Base-by-base conservation (phyloP, 2,329 filamentous ascomycete genomes). In the Cladosporium sp. region DNA sequence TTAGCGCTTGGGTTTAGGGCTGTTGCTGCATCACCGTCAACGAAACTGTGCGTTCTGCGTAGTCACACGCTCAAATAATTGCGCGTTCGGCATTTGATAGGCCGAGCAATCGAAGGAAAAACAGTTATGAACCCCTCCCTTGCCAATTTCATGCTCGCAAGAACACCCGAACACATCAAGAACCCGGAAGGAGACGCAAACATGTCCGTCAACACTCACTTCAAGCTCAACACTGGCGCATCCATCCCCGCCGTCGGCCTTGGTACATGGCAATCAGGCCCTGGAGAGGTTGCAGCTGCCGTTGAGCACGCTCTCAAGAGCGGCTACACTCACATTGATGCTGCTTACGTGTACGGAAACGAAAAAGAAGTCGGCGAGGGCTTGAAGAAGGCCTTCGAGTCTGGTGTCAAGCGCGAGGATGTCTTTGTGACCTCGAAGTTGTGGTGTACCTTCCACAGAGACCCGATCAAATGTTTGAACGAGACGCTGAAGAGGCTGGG, bases 401-500 rank as follows among this genome's bases (percentile, higher is more conserved):
- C 65, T 2, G 62, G 64, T 6, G 54, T 66, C 19, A 49, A 59
- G 19, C 56, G 65, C 32, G 56, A 61, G 14, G 61, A 67, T 11
- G 61, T 66, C 52, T 67, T 66, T 56, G 54, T 67, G 38, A 83
- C 80, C 14, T 77, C 75, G 57, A 84, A 84, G 70, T 70, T 83
- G n/a, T 84, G 79, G 80, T 73, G 81, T 4, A 87, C 87, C 19
- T 75, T 80, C 62, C 86, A 85, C 77, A 81, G 89, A 56, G 81
- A 86, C 67, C 86, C 93, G 53, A 72, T 95, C 56, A 74, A 85
- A 62, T 83, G 79, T 34, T 77, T 93, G 34, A 81, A 89, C 59
- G 83, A 85, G 77, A 87, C 84, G 63, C 74, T 93, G 67, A 80
- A 84, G 71, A 78, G 79, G 55, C 74, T 95, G 34, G 86, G 87